A percentile compares a stretch with the other conserved stretches of the same genome.
Evolutionary conservation across 768 basidiomycete species (phyloP).

Genomic region (Crucibulum laeve): DNA sequence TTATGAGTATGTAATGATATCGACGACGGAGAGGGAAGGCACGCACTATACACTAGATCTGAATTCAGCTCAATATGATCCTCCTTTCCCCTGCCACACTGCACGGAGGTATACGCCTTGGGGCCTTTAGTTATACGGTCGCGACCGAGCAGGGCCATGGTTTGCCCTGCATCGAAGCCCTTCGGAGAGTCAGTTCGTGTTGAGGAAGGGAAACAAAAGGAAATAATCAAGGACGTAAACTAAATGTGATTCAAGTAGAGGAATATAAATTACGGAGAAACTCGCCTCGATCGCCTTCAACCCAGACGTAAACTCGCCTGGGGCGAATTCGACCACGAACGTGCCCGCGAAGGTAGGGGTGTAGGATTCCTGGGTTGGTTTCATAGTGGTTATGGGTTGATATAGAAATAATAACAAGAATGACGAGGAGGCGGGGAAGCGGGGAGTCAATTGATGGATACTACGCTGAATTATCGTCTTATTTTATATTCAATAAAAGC

Average conservation of each 20-base stretch:
- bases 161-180: conserved; percentile 33
- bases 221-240: neutral
- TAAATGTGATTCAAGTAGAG: neutral
- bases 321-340: conserved; percentile 30
- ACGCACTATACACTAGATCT: conserved; percentile 54
- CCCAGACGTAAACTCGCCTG: conserved; percentile 31
- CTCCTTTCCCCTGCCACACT: conserved; percentile 38
- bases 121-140: conserved; percentile 22
- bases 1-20: neutral
- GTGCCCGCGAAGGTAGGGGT: conserved; percentile 24
- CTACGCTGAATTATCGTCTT: too few relatives aligned
- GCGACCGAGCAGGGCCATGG: conserved; percentile 25
- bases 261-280: neutral
- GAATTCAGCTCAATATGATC: conserved; percentile 57
- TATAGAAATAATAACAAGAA: neutral
- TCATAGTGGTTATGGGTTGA: conserved; percentile 11
- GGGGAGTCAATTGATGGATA: neutral
- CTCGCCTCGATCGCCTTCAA: conserved; percentile 31
- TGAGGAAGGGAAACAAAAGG: too few relatives aligned
- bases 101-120: conserved; percentile 49
- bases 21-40: conserved; percentile 1
- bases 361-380: conserved; percentile 23
- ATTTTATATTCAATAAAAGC: too few relatives aligned
- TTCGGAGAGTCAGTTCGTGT: conserved; percentile 12
- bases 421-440: neutral